Conservation (phyloP, 2,329 filamentous ascomycete species). For the Neofusicoccum umdonicola region DNA sequence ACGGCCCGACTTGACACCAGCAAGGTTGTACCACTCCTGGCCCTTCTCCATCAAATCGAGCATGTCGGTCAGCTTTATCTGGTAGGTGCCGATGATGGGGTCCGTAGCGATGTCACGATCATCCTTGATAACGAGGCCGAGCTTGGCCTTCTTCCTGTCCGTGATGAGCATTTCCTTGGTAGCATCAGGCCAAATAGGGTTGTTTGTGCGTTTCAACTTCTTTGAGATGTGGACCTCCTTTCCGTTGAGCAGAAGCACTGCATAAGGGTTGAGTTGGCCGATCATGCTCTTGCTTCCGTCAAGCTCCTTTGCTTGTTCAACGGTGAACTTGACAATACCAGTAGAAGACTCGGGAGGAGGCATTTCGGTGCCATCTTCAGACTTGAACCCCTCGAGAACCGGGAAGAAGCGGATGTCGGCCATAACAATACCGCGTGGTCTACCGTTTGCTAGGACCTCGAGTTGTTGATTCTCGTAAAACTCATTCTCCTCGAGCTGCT, state of each 20-base stretch:
- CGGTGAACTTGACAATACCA: slow-evolving; percentile 87
- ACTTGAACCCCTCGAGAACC: slow-evolving; percentile 69
- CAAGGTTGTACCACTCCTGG: slow-evolving; percentile 92
- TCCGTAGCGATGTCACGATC: slow-evolving; percentile 83
- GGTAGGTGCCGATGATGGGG: slow-evolving; percentile 83
- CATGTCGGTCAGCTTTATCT: slow-evolving; percentile 94
- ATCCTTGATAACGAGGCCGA: slow-evolving; percentile 93
- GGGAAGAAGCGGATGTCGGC: slow-evolving; percentile 94
- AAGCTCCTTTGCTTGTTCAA: slow-evolving; percentile 95
- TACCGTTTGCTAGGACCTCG: slow-evolving; percentile 80
- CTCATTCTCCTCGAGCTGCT: slow-evolving; percentile 72
- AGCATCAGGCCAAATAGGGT: slow-evolving; percentile 91
- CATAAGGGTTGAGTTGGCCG: slow-evolving; percentile 88
- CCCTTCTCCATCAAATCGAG: slow-evolving; percentile 86
- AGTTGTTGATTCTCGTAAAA: slow-evolving; percentile 82
- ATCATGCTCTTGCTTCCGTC: slow-evolving; percentile 90
- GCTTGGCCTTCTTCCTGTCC: slow-evolving; percentile 82
- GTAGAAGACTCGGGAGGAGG: slow-evolving; percentile 87
- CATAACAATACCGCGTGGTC: slow-evolving; percentile 74
- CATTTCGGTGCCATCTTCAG: slow-evolving; percentile 73
- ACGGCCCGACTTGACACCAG: slow-evolving; percentile 76
- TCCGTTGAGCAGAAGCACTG: slow-evolving; percentile 81
- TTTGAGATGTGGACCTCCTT: slow-evolving; percentile 87
- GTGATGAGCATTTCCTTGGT: slow-evolving; percentile 94
- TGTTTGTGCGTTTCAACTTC: slow-evolving; percentile 95